These are phyloP conservation scores for Sphagnurus paluster DNA, from an alignment of 1,284 basidiomycete genomes.

Conservation along the genomic window DNA sequence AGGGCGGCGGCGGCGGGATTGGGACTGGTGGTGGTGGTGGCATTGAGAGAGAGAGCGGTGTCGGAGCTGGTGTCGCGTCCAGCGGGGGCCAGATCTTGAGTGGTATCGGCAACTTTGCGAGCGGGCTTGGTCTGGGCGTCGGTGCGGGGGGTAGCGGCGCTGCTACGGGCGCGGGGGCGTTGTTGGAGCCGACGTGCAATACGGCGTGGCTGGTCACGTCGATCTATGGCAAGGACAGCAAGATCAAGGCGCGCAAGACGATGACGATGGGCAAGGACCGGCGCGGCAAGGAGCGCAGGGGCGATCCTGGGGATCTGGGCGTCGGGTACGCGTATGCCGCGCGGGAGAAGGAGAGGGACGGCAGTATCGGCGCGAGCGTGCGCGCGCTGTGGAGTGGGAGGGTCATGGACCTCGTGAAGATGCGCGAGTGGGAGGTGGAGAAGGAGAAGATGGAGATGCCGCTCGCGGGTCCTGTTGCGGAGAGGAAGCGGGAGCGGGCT, in stretches of 20 bases:
- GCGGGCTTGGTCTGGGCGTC: conserved; percentile 38
- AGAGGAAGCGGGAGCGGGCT: conserved; percentile 24
- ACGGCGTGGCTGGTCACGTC: conserved; percentile 34
- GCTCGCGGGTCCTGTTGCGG: conserved; percentile 23
- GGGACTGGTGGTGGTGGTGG: too few species aligned
- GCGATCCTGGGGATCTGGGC: conserved; percentile 22
- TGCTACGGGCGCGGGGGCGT: conserved; percentile 28
- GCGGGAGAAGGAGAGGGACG: conserved; percentile 35
- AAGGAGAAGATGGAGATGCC: conserved; percentile 13
- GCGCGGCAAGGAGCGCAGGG: conserved; percentile 32
- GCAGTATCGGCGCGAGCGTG: conserved; percentile 34
- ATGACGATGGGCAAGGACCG: conserved; percentile 37
- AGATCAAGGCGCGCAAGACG: conserved; percentile 30
- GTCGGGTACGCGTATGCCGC: conserved; percentile 27
- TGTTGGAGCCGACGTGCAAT: conserved; percentile 48
- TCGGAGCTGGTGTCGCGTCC: conserved; percentile 10
- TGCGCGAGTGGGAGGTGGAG: conserved; percentile 35
- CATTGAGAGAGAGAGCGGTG: too few species aligned
- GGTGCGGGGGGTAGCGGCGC: conserved; percentile 19
- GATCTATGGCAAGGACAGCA: conserved; percentile 31
- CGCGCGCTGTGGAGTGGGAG: conserved; percentile 41
- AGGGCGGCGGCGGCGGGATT: conserved; percentile 10
- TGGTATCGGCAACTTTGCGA: conserved; percentile 36
- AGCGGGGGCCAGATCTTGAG: conserved; percentile 33
- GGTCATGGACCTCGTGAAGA: conserved; percentile 29